A percentile compares a stretch with the other conserved stretches of the same genome.
Evolutionary conservation across 2,329 filamentous ascomycete genomes (phyloP).

Genomic region (Cladophialophora immunda): DNA sequence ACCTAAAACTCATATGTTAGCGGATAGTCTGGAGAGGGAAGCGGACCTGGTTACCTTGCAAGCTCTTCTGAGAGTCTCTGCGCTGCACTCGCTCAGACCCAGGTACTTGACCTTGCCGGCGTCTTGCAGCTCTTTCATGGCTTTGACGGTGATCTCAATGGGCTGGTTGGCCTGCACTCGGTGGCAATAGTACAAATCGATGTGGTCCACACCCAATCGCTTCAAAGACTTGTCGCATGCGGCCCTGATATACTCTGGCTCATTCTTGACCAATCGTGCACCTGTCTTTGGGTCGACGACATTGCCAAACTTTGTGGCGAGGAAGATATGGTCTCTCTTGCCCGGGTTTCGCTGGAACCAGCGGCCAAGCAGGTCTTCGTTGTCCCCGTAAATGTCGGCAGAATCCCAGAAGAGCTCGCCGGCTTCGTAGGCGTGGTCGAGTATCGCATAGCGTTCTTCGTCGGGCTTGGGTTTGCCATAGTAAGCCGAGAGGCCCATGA

Average conservation of each 20-base stretch:
- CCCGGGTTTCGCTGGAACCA: constrained; percentile 42
- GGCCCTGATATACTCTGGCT: constrained; percentile 45
- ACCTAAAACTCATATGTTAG: constrained; percentile 41
- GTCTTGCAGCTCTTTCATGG: constrained; percentile 54
- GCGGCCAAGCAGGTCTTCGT: constrained; percentile 46
- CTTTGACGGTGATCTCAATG: constrained; percentile 49
- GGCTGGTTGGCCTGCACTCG: constrained; percentile 49
- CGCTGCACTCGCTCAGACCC: constrained; percentile 58
- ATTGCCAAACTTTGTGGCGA: constrained; percentile 41
- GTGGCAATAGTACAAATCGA: constrained; percentile 59
- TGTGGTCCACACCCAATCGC: constrained; percentile 46
- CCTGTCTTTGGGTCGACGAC: constrained; percentile 39
- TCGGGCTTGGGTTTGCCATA: constrained; percentile 59
- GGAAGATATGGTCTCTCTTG: constrained; percentile 41
- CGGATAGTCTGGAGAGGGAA: background rate
- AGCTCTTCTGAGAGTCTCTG: constrained; percentile 59
- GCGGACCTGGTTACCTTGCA: constrained; percentile 39
- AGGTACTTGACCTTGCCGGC: constrained; percentile 62
- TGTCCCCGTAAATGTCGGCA: constrained; percentile 46
- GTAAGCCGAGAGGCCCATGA: constrained; percentile 47
- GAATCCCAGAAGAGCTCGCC: constrained; percentile 47
- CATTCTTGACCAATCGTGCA: constrained; percentile 35
- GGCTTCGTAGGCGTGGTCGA: constrained; percentile 46
- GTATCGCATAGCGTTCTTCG: constrained; percentile 57
- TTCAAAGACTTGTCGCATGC: constrained; percentile 44